Evolutionary conservation across 257 asterid genomes (phyloP).

Genomic region (Fraxinus cuspidata): DNA sequence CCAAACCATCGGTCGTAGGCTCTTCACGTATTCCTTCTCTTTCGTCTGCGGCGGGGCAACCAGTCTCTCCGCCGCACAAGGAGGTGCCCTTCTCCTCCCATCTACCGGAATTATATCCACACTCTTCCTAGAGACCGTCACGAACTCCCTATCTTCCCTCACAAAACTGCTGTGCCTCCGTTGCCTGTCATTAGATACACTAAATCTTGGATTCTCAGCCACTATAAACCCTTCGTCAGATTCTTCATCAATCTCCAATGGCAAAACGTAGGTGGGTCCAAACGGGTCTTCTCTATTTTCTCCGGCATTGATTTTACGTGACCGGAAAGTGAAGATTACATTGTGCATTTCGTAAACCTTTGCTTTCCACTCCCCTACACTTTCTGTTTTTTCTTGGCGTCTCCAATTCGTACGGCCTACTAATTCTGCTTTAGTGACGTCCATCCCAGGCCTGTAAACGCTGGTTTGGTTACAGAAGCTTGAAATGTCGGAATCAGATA

Average conservation of each 20-base stretch:
- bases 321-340: slow-evolving; percentile 73
- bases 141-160: slow-evolving; percentile 72
- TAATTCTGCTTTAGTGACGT: slow-evolving; percentile 82
- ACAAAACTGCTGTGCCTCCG: slow-evolving; percentile 91
- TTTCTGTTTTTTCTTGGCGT: slow-evolving; percentile 76
- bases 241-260: slow-evolving; percentile 80
- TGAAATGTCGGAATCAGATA: slow-evolving; percentile 64
- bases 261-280: slow-evolving; percentile 63
- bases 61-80: slow-evolving; percentile 34
- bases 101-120: slow-evolving; percentile 81
- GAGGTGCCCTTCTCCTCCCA: slow-evolving; percentile 46
- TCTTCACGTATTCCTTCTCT: slow-evolving; percentile 84
- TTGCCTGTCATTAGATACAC: slow-evolving; percentile 52
- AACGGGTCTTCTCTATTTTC: slow-evolving; percentile 66
- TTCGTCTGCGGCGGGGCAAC: slow-evolving; percentile 78
- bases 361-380: slow-evolving; percentile 77
- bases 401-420: slow-evolving; percentile 90
- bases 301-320: slow-evolving; percentile 62
- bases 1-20: slow-evolving; percentile 77
- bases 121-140: slow-evolving; percentile 78
- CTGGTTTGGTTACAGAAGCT: slow-evolving; percentile 77
- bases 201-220: slow-evolving; percentile 87
- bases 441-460: slow-evolving; percentile 94
- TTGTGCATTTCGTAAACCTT: slow-evolving; percentile 90
- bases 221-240: slow-evolving; percentile 86